A percentile compares a stretch with the other conserved stretches of the same genome.
Evolutionary conservation across 2,329 filamentous ascomycete genomes (phyloP).

Genomic region (Colletotrichum brevisporum): DNA sequence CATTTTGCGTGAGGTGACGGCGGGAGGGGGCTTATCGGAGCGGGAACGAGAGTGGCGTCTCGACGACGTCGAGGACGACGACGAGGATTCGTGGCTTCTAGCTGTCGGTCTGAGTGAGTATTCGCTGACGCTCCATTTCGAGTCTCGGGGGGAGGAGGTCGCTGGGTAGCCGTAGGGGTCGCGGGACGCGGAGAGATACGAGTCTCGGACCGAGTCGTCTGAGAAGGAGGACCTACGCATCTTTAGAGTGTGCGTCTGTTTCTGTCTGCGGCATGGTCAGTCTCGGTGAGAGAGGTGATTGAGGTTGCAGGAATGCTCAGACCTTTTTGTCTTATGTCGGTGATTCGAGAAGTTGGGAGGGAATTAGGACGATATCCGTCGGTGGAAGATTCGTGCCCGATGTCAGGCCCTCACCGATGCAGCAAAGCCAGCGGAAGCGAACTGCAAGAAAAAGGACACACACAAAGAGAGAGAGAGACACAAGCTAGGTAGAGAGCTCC

Average conservation of each 20-base stretch:
- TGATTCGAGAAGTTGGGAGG: not conserved
- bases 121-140: conserved; percentile 28
- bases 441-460: not conserved
- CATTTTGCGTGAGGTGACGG: conserved; percentile 16
- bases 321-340: not conserved
- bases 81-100: conserved; percentile 18
- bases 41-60: conserved; percentile 30
- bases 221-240: conserved; percentile 31
- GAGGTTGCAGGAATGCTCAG: not conserved
- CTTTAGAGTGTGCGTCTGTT: not conserved
- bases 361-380: not conserved
- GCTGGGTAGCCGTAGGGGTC: conserved; percentile 23
- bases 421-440: not conserved
- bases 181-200: conserved; percentile 14
- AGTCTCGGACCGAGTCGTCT: conserved; percentile 18
- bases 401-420: not conserved
- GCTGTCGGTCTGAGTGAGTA: conserved; percentile 30
- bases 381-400: conserved; percentile 17
- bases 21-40: not conserved
- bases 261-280: conserved; percentile 1
- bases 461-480: not conserved
- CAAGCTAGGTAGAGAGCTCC: no score
- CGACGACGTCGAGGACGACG: conserved; percentile 5
- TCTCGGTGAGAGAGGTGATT: not conserved
- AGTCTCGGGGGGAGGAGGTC: conserved; percentile 18